A percentile compares a stretch with the other conserved stretches of the same genome.
These are phyloP conservation scores for Fonsecaea monophora DNA, from an alignment of 2,329 filamentous ascomycete species.

Conservation along the genomic window DNA sequence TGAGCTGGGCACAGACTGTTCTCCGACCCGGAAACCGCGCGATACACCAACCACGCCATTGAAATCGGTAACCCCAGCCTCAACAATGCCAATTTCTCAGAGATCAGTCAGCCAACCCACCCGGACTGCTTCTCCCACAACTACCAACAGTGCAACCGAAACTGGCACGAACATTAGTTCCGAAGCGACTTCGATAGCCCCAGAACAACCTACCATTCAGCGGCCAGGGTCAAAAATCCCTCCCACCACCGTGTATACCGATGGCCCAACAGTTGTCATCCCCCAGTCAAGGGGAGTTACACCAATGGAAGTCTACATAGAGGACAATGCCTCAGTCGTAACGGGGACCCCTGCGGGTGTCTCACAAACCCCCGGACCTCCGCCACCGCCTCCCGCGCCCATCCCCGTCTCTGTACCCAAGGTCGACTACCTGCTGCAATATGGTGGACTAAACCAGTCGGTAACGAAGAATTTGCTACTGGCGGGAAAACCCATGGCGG, in stretches of 20 bases:
- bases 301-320: slow-evolving; percentile 47
- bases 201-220: slow-evolving; percentile 49
- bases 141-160: slow-evolving; percentile 46
- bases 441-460: slow-evolving; percentile 77
- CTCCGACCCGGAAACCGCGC: slow-evolving; percentile 44
- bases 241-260: slow-evolving; percentile 11
- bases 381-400: slow-evolving; percentile 77
- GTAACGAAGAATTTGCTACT: slow-evolving; percentile 75
- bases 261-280: slow-evolving; percentile 16
- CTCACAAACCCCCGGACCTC: slow-evolving; percentile 60
- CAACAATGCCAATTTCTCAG: slow-evolving; percentile 30
- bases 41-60: slow-evolving; percentile 48
- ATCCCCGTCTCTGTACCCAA: slow-evolving; percentile 72
- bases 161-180: slow-evolving; percentile 43
- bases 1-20: slow-evolving; percentile 47
- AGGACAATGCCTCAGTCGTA: slow-evolving; percentile 39
- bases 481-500: slow-evolving; percentile 50
- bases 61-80: slow-evolving; percentile 44
- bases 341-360: slow-evolving; percentile 42
- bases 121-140: slow-evolving; percentile 46
- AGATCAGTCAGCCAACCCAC: slow-evolving; percentile 47
- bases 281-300: slow-evolving; percentile 40
- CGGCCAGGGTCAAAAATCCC: slow-evolving; percentile 38
- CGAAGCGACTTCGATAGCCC: slow-evolving; percentile 55
- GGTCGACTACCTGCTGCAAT: slow-evolving; percentile 89